These are phyloP conservation scores for Alternaria brassicae DNA, from an alignment of 2,329 filamentous ascomycete species.

Conservation along the genomic window DNA sequence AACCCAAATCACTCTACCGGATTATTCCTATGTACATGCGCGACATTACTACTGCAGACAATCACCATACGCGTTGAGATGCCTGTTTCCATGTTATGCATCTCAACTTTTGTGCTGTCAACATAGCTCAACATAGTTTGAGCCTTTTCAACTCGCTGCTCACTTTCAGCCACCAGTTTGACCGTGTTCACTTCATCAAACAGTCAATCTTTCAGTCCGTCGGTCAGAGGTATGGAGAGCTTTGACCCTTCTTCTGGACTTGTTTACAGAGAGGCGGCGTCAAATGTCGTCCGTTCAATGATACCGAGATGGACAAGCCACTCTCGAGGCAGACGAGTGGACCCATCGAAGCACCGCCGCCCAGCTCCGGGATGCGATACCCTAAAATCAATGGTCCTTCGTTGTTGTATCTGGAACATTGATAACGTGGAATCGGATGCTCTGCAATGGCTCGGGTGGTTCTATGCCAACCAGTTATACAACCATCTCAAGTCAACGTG, in stretches of 20 bases:
- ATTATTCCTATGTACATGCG: not conserved
- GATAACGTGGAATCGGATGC: constrained; percentile 23
- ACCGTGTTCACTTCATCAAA: not conserved
- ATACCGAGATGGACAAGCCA: constrained; percentile 24
- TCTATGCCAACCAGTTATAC: constrained; percentile 27
- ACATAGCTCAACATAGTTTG: not conserved
- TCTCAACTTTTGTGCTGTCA: not conserved
- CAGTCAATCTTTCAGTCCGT: not conserved
- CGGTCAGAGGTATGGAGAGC: constrained; percentile 7
- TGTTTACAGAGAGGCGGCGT: constrained; percentile 26
- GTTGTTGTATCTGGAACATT: constrained; percentile 27
- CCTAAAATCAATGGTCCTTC: constrained; percentile 27
- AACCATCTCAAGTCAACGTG: constrained; percentile 21
- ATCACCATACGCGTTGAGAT: not conserved
- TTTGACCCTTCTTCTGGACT: constrained; percentile 22
- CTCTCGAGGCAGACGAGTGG: constrained; percentile 20
- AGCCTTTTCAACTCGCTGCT: not conserved
- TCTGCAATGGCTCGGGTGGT: constrained; percentile 30
- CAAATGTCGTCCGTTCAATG: constrained; percentile 25
- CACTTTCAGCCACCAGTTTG: not conserved
- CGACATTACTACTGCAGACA: not conserved
- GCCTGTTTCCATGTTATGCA: not conserved
- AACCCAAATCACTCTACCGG: not conserved
- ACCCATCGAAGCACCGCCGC: constrained; percentile 17
- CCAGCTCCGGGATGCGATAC: constrained; percentile 20